Percentiles rank a stretch among this genome's conserved stretches.
phyloP scores from a whole-genome alignment of 148 eudicot species.

The Polygonum maritimum region DNA sequence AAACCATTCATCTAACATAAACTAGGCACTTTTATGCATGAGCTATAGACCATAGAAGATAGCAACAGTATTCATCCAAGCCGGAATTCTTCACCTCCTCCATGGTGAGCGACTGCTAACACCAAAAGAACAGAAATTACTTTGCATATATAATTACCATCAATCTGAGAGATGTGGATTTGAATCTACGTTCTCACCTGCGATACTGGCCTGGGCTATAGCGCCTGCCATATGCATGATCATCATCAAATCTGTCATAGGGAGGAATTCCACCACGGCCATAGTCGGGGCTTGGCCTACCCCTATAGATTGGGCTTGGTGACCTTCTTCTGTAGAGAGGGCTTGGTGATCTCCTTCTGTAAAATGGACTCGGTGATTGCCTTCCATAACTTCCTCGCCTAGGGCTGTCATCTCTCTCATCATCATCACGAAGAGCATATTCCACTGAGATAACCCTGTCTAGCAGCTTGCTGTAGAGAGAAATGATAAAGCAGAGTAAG shows the following conservation, averaged over 20 bases:
- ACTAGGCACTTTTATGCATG: neutral
- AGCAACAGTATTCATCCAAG: neutral
- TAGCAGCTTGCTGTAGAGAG: slow-evolving; percentile 58
- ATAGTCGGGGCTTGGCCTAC: slow-evolving; percentile 74
- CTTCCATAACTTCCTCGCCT: slow-evolving; percentile 44
- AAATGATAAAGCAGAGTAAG: neutral
- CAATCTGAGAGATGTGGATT: neutral
- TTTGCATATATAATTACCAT: neutral
- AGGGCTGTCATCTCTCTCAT: slow-evolving; percentile 60
- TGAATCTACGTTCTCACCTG: slow-evolving; percentile 30
- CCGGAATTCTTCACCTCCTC: slow-evolving; percentile 46
- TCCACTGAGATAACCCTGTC: slow-evolving; percentile 94
- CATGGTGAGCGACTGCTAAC: slow-evolving; percentile 60
- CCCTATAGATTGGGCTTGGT: slow-evolving; percentile 57
- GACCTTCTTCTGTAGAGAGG: slow-evolving; percentile 76
- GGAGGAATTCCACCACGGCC: slow-evolving; percentile 56
- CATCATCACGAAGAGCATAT: slow-evolving; percentile 88
- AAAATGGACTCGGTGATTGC: slow-evolving; percentile 69
- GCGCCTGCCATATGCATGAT: slow-evolving; percentile 53
- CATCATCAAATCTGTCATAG: slow-evolving; percentile 40
- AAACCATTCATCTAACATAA: neutral
- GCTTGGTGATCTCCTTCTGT: slow-evolving; percentile 50
- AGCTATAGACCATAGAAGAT: neutral
- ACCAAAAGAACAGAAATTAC: neutral
- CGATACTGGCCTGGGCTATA: slow-evolving; percentile 58